phyloP scores from a whole-genome alignment of 2,329 filamentous ascomycete species.

The Talaromyces sp. region DNA sequence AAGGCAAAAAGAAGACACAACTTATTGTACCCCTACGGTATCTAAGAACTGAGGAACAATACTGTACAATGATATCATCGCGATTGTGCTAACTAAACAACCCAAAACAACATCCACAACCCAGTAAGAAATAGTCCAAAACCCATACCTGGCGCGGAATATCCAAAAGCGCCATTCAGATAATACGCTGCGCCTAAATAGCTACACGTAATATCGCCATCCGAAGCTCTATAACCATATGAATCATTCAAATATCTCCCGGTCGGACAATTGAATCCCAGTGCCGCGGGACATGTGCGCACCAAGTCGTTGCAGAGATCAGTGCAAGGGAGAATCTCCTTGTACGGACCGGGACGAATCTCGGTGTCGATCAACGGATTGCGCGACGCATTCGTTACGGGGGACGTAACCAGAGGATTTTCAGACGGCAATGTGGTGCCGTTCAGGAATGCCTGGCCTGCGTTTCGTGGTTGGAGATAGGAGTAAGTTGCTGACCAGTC shows the following conservation, averaged over 20 bases:
- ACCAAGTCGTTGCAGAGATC: constrained; percentile 85
- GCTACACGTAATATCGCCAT: constrained; percentile 53
- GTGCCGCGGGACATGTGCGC: constrained; percentile 71
- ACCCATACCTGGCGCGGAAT: not conserved
- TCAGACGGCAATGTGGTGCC: constrained; percentile 52
- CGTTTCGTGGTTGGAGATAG: constrained; percentile 66
- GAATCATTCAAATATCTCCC: constrained; percentile 48
- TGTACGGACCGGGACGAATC: constrained; percentile 83
- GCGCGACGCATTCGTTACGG: constrained; percentile 57
- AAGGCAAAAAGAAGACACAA: not conserved
- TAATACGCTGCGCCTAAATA: constrained; percentile 59
- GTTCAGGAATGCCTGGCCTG: constrained; percentile 67
- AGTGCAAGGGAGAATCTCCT: constrained; percentile 83
- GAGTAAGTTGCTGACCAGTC: constrained; percentile 63
- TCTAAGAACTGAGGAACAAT: not conserved
- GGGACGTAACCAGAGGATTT: constrained; percentile 30
- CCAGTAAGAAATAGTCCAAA: constrained; percentile 8
- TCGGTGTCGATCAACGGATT: constrained; percentile 67
- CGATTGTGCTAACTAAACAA: not conserved
- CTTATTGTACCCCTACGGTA: not conserved
- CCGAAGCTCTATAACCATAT: constrained; percentile 46
- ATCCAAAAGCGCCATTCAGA: constrained; percentile 29
- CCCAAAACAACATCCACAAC: constrained; percentile 14
- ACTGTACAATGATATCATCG: not conserved
- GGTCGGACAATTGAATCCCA: constrained; percentile 72